Evolutionary conservation across 331 rosid genomes (phyloP).

Genomic region (Phaseolus coccineus): DNA sequence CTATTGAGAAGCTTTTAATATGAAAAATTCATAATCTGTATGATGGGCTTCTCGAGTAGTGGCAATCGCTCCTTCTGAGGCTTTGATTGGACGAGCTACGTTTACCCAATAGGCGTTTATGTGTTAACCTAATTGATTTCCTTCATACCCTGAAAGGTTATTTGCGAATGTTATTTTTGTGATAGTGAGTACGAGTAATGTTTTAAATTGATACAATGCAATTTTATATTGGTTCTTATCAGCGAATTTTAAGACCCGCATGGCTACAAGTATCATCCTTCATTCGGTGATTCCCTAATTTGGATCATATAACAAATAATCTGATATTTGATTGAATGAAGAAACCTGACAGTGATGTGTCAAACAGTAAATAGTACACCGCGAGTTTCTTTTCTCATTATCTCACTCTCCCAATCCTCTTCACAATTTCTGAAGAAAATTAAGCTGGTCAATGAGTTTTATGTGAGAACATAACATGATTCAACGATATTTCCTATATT

Average conservation of each 20-base stretch:
- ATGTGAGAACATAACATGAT: too few species aligned
- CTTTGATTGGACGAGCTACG: conserved; percentile 75
- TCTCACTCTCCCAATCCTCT: too few species aligned
- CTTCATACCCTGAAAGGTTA: conserved; percentile 23
- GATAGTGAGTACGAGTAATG: conserved; percentile 22
- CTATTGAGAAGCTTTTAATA: conserved; percentile 79
- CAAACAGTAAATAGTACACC: too few species aligned
- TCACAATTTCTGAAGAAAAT: too few species aligned
- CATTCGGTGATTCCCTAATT: too few species aligned
- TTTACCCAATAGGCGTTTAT: conserved; percentile 20
- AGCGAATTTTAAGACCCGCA: neutral
- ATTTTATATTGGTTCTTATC: conserved; percentile 3
- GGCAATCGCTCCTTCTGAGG: conserved; percentile 62
- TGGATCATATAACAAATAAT: too few species aligned
- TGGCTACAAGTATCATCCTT: too few species aligned
- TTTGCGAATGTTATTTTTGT: conserved; percentile 32
- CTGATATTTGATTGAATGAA: too few species aligned
- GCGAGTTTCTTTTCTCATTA: too few species aligned
- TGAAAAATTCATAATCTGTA: conserved; percentile 56
- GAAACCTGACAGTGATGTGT: too few species aligned
- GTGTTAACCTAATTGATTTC: conserved; percentile 31
- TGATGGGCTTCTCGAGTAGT: conserved; percentile 77
- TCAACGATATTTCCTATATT: too few species aligned
- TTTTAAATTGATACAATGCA: conserved; percentile 30
- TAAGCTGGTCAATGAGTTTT: too few species aligned